These are phyloP conservation scores for Colletotrichum neosansevieriae DNA, from an alignment of 2,329 filamentous ascomycete species.

Conservation along the genomic window DNA sequence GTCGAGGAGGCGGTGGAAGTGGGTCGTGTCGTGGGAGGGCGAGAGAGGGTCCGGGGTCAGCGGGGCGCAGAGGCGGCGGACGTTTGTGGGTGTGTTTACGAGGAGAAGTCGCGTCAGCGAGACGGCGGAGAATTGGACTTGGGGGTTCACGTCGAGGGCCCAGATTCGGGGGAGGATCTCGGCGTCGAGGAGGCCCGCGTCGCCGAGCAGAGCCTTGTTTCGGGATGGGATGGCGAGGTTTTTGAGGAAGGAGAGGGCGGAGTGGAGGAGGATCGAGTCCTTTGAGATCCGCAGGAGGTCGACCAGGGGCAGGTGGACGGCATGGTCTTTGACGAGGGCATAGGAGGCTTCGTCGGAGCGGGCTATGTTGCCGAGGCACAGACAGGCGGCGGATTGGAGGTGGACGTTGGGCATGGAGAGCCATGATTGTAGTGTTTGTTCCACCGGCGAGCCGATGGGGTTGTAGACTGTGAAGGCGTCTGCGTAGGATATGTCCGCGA, in stretches of 20 bases:
- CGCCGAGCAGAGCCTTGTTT: conserved; percentile 66
- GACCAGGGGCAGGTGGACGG: conserved; percentile 59
- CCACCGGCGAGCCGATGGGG: conserved; percentile 57
- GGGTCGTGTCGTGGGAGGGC: conserved; percentile 46
- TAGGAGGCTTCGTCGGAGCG: conserved; percentile 67
- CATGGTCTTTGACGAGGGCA: conserved; percentile 59
- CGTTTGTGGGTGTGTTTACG: conserved; percentile 64
- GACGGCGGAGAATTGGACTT: conserved; percentile 66
- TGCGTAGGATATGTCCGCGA: conserved; percentile 66
- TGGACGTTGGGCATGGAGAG: conserved; percentile 53
- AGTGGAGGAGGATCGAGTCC: conserved; percentile 67
- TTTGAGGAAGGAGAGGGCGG: conserved; percentile 71
- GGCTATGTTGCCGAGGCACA: conserved; percentile 71
- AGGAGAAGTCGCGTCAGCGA: conserved; percentile 70
- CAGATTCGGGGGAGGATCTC: conserved; percentile 65
- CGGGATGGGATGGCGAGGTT: conserved; percentile 70
- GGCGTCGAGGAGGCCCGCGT: conserved; percentile 57
- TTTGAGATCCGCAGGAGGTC: conserved; percentile 50
- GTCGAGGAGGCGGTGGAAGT: conserved; percentile 52
- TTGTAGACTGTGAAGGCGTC: conserved; percentile 58
- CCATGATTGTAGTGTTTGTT: conserved; percentile 61
- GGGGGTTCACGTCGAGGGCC: conserved; percentile 60
- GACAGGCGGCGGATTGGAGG: conserved; percentile 69
- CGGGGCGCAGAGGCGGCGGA: conserved; percentile 60
- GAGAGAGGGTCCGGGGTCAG: conserved; percentile 49